Evolutionary conservation across 2,329 filamentous ascomycete species (phyloP).

Genomic region (Mariannaea sp.): DNA sequence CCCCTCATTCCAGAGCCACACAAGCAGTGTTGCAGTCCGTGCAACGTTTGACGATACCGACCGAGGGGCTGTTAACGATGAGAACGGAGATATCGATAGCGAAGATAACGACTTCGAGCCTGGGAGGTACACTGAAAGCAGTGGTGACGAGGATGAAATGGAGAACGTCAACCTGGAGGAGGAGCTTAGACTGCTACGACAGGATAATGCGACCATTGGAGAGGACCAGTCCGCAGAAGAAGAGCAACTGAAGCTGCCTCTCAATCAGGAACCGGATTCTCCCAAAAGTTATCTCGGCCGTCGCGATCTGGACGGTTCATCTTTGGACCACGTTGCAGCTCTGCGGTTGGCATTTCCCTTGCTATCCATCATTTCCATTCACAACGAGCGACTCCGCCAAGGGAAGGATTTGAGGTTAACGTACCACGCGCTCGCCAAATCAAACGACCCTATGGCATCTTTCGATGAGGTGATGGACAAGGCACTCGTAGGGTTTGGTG

Average conservation of each 20-base stretch:
- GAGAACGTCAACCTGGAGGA: slow-evolving; percentile 26
- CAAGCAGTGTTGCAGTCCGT: slow-evolving; percentile 27
- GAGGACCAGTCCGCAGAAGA: slow-evolving; percentile 27
- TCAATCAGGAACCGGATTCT: neutral
- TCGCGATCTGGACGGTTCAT: slow-evolving; percentile 25
- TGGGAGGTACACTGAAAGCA: slow-evolving; percentile 28
- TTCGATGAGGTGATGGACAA: slow-evolving; percentile 43
- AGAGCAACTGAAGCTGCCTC: slow-evolving; percentile 9
- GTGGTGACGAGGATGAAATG: slow-evolving; percentile 19
- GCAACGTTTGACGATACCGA: slow-evolving; percentile 32
- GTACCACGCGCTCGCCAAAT: slow-evolving; percentile 44
- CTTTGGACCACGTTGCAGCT: slow-evolving; percentile 42
- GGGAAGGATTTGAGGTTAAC: slow-evolving; percentile 44
- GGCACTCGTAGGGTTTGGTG: slow-evolving; percentile 26
- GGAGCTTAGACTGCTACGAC: slow-evolving; percentile 28
- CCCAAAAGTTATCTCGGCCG: slow-evolving; percentile 9
- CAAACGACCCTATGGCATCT: slow-evolving; percentile 40
- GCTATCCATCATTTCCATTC: slow-evolving; percentile 43
- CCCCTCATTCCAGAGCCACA: slow-evolving; percentile 19
- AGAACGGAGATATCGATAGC: slow-evolving; percentile 21
- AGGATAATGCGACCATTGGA: slow-evolving; percentile 30
- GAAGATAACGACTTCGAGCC: slow-evolving; percentile 40
- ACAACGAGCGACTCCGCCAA: slow-evolving; percentile 43
- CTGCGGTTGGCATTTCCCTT: slow-evolving; percentile 52
- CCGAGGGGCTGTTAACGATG: slow-evolving; percentile 18